Conservation (phyloP, 495 filamentous ascomycete genomes). For the Neurospora sp. region DNA sequence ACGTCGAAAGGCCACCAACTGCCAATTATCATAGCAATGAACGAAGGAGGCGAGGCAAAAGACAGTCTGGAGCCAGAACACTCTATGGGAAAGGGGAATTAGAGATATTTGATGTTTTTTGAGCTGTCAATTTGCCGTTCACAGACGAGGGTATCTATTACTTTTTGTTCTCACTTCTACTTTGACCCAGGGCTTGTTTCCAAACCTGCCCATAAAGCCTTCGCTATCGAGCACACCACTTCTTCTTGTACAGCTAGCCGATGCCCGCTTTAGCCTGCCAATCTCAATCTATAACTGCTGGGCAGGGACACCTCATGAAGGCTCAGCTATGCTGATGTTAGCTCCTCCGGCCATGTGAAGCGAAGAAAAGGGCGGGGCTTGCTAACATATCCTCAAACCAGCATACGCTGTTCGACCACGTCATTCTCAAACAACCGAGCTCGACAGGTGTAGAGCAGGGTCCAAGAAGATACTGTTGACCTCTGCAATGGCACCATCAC, state of each 20-base stretch:
- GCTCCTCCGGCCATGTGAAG: background rate
- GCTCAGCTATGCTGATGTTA: background rate
- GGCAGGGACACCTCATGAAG: background rate
- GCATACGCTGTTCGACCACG: background rate
- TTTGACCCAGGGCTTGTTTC: background rate
- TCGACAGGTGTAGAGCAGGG: background rate
- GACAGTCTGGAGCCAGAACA: no score
- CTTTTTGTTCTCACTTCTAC: background rate
- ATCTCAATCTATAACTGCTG: background rate
- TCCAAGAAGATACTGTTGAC: background rate
- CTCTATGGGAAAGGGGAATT: background rate
- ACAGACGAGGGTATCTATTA: background rate
- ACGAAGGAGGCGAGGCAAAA: background rate
- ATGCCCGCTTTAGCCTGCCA: background rate
- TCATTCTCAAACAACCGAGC: background rate
- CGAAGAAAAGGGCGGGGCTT: background rate
- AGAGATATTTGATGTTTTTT: background rate
- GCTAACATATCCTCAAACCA: background rate
- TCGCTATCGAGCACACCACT: background rate
- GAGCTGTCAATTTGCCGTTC: background rate
- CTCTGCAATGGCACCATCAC: background rate
- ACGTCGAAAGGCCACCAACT: background rate
- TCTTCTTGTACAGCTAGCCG: background rate
- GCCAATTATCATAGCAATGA: background rate
- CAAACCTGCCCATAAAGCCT: background rate